Evolutionary conservation across 148 eudicot genomes (phyloP).

Genomic region (Bassia scoparia): DNA sequence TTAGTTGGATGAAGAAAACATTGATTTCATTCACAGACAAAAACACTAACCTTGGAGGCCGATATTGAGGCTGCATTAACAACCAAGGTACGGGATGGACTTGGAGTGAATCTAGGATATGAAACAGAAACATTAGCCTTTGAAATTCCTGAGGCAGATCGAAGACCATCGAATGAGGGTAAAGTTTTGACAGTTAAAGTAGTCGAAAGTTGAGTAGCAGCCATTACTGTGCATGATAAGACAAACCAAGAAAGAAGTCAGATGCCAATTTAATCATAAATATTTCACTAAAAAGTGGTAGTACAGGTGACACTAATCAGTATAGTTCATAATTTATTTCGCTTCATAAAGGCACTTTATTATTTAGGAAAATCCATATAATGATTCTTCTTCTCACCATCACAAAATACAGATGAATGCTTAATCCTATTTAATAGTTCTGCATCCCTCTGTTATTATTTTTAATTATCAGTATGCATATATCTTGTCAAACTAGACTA

Average conservation of each 20-base stretch:
- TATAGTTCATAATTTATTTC: neutral
- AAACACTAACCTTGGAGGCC: slow-evolving; percentile 51
- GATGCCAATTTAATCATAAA: neutral
- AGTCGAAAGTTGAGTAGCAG: slow-evolving; percentile 51
- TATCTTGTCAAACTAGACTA: neutral
- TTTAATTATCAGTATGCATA: no score
- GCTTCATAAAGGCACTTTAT: neutral
- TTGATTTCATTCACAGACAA: neutral
- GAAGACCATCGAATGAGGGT: slow-evolving; percentile 48
- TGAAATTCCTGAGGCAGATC: slow-evolving; percentile 25
- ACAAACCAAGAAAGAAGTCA: neutral
- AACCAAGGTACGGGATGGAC: slow-evolving; percentile 46
- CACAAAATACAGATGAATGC: neutral
- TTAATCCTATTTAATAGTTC: neutral
- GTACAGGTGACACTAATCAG: neutral
- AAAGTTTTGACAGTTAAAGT: slow-evolving; percentile 36
- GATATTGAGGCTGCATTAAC: slow-evolving; percentile 59
- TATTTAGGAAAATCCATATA: neutral
- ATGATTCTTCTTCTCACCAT: neutral
- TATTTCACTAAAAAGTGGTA: neutral
- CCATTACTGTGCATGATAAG: slow-evolving; percentile 36
- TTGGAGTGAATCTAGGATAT: slow-evolving; percentile 30
- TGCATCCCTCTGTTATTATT: no score
- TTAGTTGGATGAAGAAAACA: neutral
- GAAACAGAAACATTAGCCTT: slow-evolving; percentile 29